Evolutionary conservation across 2,329 filamentous ascomycete species (phyloP), one percentile per base, ranked within the genome.

Genomic region (Nemania abortiva): DNA sequence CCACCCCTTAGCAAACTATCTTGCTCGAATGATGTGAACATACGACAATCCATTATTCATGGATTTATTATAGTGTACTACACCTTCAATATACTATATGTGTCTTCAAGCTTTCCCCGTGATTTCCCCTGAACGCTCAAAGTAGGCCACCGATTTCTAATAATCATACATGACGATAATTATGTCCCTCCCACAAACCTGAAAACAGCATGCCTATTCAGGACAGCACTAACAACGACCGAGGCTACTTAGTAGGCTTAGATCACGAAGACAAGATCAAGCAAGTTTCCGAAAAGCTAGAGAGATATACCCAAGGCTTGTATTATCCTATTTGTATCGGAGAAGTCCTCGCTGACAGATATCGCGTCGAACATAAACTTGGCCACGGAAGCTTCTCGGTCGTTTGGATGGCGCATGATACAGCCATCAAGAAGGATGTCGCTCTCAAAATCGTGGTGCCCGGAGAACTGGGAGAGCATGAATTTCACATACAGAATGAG

Each of bases 271-370:
- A 15, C 5, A 22, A 31, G 50, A 53, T 53, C 27, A 29, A 53
- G 22, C 10, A 24, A 50, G 18, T 22, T 31, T 10, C 50, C 15
- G 50, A 53, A 53, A 11, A 18, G 15, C 10, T 53, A 7, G 50
- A 53, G 13, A 13, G 27, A 31, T 53, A 53, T 18, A 27, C 22
- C 22, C 50, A 53, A 53, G 50, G 50, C 27, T 7, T 53, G 11
- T 53, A 53, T 13, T 53, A 53, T 53, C 50, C 50, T n/a, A 53
- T 53, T 53, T 31, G 10, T 13, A 27, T 53, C 9, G 50, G 50
- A 10, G 50, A 53, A 15, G 6, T 53, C 22, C 50, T 53, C 13
- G 50, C 13, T 20, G 3, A 53, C 22, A 27, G 50, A 53, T 53
- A 53, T 31, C 27, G 50, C 11, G 27, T 53, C 27, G 27, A 53